These are phyloP conservation scores for Fusarium virguliforme DNA, from an alignment of 2,329 filamentous ascomycete genomes.

Conservation along the genomic window DNA sequence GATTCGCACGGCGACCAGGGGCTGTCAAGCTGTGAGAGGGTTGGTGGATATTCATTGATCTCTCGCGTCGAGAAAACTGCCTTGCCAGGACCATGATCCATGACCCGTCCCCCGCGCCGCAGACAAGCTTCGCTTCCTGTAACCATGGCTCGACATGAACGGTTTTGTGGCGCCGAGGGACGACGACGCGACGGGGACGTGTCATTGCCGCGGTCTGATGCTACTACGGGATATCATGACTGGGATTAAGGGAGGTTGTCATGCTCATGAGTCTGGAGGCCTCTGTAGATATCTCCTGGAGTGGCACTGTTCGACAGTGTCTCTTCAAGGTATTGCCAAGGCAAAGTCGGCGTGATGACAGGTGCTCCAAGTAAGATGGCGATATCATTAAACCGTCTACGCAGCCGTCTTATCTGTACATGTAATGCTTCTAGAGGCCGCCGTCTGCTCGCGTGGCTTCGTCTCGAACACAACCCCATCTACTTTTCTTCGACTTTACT, in stretches of 20 bases:
- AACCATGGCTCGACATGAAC: constrained; percentile 24
- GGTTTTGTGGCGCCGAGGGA: constrained; percentile 9
- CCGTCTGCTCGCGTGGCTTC: background rate
- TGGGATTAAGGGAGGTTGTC: background rate
- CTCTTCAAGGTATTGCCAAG: background rate
- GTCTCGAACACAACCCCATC: background rate
- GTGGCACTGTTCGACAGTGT: background rate
- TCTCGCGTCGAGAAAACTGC: background rate
- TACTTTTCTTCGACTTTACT: background rate
- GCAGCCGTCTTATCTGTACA: background rate
- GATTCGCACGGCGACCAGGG: constrained; percentile 33
- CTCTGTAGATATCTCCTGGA: background rate
- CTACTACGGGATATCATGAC: background rate
- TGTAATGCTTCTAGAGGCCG: constrained; percentile 8
- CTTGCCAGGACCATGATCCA: constrained; percentile 10
- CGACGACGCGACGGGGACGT: constrained; percentile 6
- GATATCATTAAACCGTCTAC: background rate
- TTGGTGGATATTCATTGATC: constrained; percentile 1
- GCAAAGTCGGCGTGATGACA: background rate
- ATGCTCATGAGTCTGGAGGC: constrained; percentile 6
- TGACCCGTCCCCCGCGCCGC: background rate
- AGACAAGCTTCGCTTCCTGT: constrained; percentile 19
- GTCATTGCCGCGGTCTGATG: background rate
- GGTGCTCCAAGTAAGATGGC: background rate
- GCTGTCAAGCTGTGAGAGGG: background rate